Evolutionary conservation across 805 yeast genomes (phyloP).

Genomic region (Schwanniomyces occidentalis): DNA sequence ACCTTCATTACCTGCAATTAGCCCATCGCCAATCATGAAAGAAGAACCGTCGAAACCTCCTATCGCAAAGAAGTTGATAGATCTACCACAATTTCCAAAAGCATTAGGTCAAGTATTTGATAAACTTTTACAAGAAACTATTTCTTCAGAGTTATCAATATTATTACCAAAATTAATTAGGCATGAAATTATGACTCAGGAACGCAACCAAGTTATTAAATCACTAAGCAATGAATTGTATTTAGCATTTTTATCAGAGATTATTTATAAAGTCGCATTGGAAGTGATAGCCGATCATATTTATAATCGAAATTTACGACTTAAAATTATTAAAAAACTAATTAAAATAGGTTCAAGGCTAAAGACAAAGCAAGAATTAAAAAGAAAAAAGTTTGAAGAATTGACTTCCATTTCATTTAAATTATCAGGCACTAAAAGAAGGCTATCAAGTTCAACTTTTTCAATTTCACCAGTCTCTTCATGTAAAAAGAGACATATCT

Average conservation of each 20-base stretch:
- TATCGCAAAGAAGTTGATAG: constrained; percentile 19
- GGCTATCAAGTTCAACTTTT: constrained; percentile 12
- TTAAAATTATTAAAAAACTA: constrained; percentile 30
- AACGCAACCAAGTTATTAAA: constrained; percentile 27
- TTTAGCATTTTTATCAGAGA: constrained; percentile 61
- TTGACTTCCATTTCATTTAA: constrained; percentile 25
- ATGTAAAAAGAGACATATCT: constrained; percentile 11
- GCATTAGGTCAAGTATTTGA: constrained; percentile 28
- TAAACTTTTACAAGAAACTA: constrained; percentile 18
- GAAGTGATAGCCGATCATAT: constrained; percentile 48
- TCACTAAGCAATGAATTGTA: constrained; percentile 52
- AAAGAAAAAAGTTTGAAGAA: constrained; percentile 35
- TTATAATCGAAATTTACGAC: constrained; percentile 31
- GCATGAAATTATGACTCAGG: constrained; percentile 19
- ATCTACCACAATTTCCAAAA: constrained; percentile 21
- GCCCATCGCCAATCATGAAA: not conserved
- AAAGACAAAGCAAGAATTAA: constrained; percentile 22
- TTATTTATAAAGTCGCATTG: constrained; percentile 42
- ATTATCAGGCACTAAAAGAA: constrained; percentile 17
- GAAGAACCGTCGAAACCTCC: not conserved
- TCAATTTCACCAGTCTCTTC: constrained; percentile 3
- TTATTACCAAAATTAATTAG: constrained; percentile 26
- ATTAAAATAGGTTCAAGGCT: constrained; percentile 19
- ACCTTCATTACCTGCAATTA: constrained; percentile 1
- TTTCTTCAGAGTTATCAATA: constrained; percentile 24